phyloP scores from a whole-genome alignment of 371 early-diverging fungal genomes.

The Mucor saturninus region DNA sequence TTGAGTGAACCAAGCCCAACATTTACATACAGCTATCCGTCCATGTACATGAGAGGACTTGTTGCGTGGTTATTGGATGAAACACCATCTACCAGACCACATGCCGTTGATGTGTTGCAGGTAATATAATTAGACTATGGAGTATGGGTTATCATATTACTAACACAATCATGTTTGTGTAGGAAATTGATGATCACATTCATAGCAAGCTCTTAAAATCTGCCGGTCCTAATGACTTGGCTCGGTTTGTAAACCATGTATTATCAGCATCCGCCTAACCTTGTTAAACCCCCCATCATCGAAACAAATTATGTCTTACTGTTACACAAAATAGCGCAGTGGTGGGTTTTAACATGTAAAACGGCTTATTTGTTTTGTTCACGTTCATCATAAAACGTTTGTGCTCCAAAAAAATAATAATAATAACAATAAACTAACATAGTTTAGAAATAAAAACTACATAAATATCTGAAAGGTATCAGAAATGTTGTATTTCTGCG shows the following conservation, averaged over 20 bases:
- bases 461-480: too few relatives aligned
- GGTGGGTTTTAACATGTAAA: too few relatives aligned
- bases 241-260: constrained; percentile 32
- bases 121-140: constrained; percentile 20
- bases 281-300: too few relatives aligned
- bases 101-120: constrained; percentile 44
- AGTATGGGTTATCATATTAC: neutral
- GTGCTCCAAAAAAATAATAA: too few relatives aligned
- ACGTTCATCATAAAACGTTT: too few relatives aligned
- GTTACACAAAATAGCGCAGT: too few relatives aligned
- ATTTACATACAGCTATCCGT: constrained; percentile 55
- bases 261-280: neutral
- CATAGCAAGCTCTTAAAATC: constrained; percentile 27
- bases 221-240: constrained; percentile 23
- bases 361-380: too few relatives aligned
- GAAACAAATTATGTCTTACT: too few relatives aligned
- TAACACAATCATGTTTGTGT: neutral
- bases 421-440: too few relatives aligned
- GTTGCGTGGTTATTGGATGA: constrained; percentile 59
- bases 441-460: too few relatives aligned
- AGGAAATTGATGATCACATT: constrained; percentile 37
- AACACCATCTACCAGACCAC: constrained; percentile 44
- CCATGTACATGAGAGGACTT: constrained; percentile 58
- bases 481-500: too few relatives aligned
- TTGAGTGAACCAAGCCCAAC: constrained; percentile 52